Conservation (phyloP, 2,329 filamentous ascomycete species). For the Fusarium sp. region DNA sequence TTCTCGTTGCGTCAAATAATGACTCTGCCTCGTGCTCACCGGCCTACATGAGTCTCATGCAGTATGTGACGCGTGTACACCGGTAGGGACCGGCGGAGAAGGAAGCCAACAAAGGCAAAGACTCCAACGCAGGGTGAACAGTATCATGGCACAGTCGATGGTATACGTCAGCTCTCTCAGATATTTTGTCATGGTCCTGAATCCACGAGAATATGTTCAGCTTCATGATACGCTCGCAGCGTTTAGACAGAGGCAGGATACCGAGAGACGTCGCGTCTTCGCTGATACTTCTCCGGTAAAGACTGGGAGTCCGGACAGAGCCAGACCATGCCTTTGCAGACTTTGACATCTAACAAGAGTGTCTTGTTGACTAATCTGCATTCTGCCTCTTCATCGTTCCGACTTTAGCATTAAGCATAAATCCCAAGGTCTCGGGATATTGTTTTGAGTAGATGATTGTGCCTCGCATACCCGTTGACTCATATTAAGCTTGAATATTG, state of each 20-base stretch:
- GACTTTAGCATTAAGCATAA: not conserved
- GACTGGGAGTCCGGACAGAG: accelerated
- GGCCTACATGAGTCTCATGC: too few species aligned
- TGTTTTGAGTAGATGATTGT: not conserved
- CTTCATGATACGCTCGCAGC: not conserved
- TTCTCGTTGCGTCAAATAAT: not conserved
- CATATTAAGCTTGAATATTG: not conserved
- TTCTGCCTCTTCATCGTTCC: accelerated
- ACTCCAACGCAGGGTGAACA: accelerated
- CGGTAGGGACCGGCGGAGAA: accelerated
- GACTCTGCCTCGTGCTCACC: not conserved
- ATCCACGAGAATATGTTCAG: not conserved
- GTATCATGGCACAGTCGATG: not conserved
- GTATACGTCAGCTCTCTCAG: not conserved
- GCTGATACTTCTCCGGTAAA: accelerated
- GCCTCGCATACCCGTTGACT: not conserved
- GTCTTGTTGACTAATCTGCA: not conserved
- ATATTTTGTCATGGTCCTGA: accelerated
- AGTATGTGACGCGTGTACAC: not conserved
- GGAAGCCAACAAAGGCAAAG: not conserved
- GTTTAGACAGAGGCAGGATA: too few species aligned
- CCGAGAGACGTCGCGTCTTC: not conserved
- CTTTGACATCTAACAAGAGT: accelerated
- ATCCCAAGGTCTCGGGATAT: not conserved
- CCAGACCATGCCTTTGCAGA: not conserved